Evolutionary conservation across 129 eudicot genomes (phyloP), one percentile per base, ranked within the genome.

Genomic region (Apium graveolens): DNA sequence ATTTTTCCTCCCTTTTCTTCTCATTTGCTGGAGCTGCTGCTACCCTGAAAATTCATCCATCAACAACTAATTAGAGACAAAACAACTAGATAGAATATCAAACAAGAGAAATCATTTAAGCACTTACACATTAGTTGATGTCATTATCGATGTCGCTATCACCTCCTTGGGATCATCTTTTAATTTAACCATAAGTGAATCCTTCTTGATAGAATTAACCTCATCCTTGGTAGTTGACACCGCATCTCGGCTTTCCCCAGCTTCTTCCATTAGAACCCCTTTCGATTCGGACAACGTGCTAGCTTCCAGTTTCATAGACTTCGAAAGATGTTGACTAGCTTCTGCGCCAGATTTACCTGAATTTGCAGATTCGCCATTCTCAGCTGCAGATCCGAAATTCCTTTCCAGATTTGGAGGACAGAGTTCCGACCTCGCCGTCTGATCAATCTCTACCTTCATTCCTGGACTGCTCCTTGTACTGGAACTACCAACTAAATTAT

Each of bases 371-470:
- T 86, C 97, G 75, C 84, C 88, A 76, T 87, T 88, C 31, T 91
- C 99, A 44, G 83, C 85, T 1, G 78, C 89, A 44, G 91, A 85
- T 76, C 87, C 96, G 7, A 85, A 77, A 73, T 80, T 82, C 63
- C 66, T 88, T 78, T 92, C 96, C 84, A 84, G 35, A 86, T 77
- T 88, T 31, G 88, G 88, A 31, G 94, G 87, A 34, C 87, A 78
- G 34, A 78, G 81, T 79, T 93, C 97, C 1, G 80, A 79, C 74
- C 85, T 91, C 8, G 84, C 82, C 38, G 87, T 78, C 88, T 89
- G 96, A 80, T 89, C 94, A 32, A 77, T 39, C 46, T 90, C 96
- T 5, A 81, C 74, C 80, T 87, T 91, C 74, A 90, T 83, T 5
- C 41, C 48, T 2, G 92, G 73, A 80, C 95, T 87, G 76, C 83